Evolutionary conservation across 2,329 filamentous ascomycete species (phyloP).

Genomic region (Myrmaecium sp.): DNA sequence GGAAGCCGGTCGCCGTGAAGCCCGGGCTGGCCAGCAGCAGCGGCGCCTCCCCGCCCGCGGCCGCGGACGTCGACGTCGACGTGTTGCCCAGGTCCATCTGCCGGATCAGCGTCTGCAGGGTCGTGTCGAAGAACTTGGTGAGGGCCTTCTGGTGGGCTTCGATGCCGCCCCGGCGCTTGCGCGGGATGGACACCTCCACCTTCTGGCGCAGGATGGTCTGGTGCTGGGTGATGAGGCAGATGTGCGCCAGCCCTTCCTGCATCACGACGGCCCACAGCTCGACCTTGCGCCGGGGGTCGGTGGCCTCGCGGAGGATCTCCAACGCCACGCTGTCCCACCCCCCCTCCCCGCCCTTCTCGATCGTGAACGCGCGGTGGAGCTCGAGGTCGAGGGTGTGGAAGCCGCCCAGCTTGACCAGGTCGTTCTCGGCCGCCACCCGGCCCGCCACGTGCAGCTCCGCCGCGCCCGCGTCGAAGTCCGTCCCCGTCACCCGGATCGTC

Average conservation of each 20-base stretch:
- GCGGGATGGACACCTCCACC: conserved; percentile 49
- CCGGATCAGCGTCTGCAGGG: conserved; percentile 56
- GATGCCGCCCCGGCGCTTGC: conserved; percentile 45
- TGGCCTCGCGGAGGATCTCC: conserved; percentile 60
- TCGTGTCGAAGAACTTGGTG: conserved; percentile 57
- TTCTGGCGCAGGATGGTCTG: conserved; percentile 59
- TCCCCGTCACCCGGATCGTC: conserved; percentile 45
- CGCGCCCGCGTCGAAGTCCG: conserved; percentile 54
- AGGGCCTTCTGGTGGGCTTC: conserved; percentile 45
- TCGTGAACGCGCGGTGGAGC: conserved; percentile 68
- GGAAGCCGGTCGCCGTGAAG: conserved; percentile 69
- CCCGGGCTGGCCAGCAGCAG: conserved; percentile 78
- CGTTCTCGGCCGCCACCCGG: conserved; percentile 47
- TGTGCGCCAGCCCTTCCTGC: conserved; percentile 73
- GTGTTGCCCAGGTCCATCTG: conserved; percentile 58
- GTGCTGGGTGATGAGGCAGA: conserved; percentile 66
- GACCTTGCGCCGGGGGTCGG: conserved; percentile 62
- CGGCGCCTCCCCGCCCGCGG: conserved; percentile 28
- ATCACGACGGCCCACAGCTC: conserved; percentile 83
- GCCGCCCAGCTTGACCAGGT: conserved; percentile 47
- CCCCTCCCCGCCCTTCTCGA: conserved; percentile 56
- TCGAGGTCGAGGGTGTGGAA: conserved; percentile 70
- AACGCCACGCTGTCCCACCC: conserved; percentile 85
- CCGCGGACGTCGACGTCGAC: conserved; percentile 10
- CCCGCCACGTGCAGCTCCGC: conserved; percentile 53